phyloP scores from a whole-genome alignment of 2,329 filamentous ascomycete species.

The Thermothelomyces thermophilus region DNA sequence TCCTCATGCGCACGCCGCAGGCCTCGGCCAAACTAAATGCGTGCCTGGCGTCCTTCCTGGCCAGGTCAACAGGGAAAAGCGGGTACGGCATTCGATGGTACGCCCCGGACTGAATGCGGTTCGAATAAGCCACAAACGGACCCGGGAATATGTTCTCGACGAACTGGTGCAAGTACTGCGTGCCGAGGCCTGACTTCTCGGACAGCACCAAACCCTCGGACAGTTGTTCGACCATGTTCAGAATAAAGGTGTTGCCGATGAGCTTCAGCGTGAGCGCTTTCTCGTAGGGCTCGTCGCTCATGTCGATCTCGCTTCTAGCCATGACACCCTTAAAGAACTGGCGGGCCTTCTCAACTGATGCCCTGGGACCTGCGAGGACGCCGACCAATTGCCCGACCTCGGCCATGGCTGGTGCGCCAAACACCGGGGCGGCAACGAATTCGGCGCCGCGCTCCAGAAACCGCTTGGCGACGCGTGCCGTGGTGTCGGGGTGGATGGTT shows the following conservation, averaged over 20 bases:
- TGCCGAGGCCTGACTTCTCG: constrained; percentile 72
- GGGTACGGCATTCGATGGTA: constrained; percentile 72
- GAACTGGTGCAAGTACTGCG: constrained; percentile 62
- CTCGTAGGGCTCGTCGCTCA: constrained; percentile 60
- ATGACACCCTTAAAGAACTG: constrained; percentile 71
- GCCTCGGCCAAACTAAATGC: constrained; percentile 59
- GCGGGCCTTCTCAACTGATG: constrained; percentile 55
- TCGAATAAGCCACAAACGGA: constrained; percentile 66
- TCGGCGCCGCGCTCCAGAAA: constrained; percentile 55
- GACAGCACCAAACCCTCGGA: constrained; percentile 72
- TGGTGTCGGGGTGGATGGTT: constrained; percentile 79
- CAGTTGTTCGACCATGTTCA: constrained; percentile 75
- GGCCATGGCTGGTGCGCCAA: constrained; percentile 64
- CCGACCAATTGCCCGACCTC: constrained; percentile 65
- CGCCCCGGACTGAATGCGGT: constrained; percentile 66
- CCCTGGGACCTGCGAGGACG: constrained; percentile 61
- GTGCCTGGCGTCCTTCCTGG: constrained; percentile 75
- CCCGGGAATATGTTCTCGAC: constrained; percentile 70
- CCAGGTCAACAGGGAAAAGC: constrained; percentile 76
- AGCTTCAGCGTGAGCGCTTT: constrained; percentile 69
- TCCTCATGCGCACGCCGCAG: constrained; percentile 56
- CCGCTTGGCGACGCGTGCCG: constrained; percentile 55
- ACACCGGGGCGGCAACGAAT: constrained; percentile 67
- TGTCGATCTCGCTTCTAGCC: constrained; percentile 61
- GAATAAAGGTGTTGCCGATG: constrained; percentile 78